phyloP scores from a whole-genome alignment of 805 yeast species.

The Jamesozyma spencerorum region DNA sequence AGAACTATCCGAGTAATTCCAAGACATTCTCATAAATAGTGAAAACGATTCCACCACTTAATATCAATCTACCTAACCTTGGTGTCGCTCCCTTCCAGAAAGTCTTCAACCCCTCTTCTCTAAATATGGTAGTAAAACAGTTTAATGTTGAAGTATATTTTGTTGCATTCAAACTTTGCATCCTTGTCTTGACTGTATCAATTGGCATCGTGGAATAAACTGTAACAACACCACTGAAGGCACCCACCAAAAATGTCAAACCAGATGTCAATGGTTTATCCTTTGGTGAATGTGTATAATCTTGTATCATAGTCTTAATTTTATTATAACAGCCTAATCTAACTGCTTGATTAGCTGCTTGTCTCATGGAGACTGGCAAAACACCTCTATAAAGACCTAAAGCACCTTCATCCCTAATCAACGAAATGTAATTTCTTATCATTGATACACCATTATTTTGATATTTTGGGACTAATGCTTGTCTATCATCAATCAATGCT shows the following conservation, averaged over 20 bases:
- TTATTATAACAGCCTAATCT: slow-evolving; percentile 88
- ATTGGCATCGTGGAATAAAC: slow-evolving; percentile 93
- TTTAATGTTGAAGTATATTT: slow-evolving; percentile 66
- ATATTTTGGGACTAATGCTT: slow-evolving; percentile 65
- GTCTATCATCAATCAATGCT: slow-evolving; percentile 89
- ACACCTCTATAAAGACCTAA: slow-evolving; percentile 82
- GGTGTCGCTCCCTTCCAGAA: slow-evolving; percentile 99
- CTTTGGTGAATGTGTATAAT: slow-evolving; percentile 55
- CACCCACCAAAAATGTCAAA: slow-evolving; percentile 81
- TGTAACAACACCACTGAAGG: slow-evolving; percentile 80
- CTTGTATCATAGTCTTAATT: slow-evolving; percentile 71
- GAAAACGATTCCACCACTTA: slow-evolving; percentile 95
- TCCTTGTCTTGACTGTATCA: slow-evolving; percentile 91
- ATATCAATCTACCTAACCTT: slow-evolving; percentile 78
- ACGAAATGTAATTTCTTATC: slow-evolving; percentile 33
- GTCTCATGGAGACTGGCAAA: slow-evolving; percentile 88
- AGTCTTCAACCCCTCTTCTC: slow-evolving; percentile 79
- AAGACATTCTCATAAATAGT: slow-evolving; percentile 91
- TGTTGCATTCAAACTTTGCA: slow-evolving; percentile 84
- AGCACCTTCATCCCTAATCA: slow-evolving; percentile 70
- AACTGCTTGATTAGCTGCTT: slow-evolving; percentile 92
- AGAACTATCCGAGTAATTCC: slow-evolving; percentile 26
- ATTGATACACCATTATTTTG: slow-evolving; percentile 52
- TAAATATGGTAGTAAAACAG: slow-evolving; percentile 73
- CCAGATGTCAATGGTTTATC: slow-evolving; percentile 66